phyloP scores from a whole-genome alignment of 1,284 basidiomycete genomes.

The Ganoderma leucocontextum region DNA sequence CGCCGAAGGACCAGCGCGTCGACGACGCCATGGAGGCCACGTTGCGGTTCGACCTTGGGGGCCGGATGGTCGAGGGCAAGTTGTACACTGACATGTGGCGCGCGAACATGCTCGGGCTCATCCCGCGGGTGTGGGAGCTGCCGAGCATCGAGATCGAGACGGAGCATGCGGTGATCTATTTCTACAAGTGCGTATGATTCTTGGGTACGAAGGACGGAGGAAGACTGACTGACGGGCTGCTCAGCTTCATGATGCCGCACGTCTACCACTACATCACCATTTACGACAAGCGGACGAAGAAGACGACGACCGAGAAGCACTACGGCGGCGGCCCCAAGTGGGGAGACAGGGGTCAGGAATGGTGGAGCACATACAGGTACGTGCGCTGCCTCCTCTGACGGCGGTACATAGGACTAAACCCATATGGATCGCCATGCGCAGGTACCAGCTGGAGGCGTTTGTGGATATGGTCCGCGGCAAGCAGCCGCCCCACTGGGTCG shows the following conservation, averaged over 20 bases:
- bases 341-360: slow-evolving; percentile 55
- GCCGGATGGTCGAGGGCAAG: slow-evolving; percentile 29
- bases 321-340: slow-evolving; percentile 45
- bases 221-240: too few species aligned
- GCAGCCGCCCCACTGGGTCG: slow-evolving; percentile 58
- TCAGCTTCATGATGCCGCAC: slow-evolving; percentile 43
- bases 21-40: slow-evolving; percentile 36
- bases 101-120: slow-evolving; percentile 35
- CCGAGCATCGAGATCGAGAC: slow-evolving; percentile 43
- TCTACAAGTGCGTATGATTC: slow-evolving; percentile 41
- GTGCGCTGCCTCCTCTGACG: background rate
- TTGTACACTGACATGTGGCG: slow-evolving; percentile 35
- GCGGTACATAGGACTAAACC: slow-evolving; percentile 45
- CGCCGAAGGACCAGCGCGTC: slow-evolving; percentile 26
- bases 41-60: slow-evolving; percentile 28
- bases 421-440: slow-evolving; percentile 45
- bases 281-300: slow-evolving; percentile 32
- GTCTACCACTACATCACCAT: slow-evolving; percentile 54
- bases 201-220: slow-evolving; percentile 20
- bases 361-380: slow-evolving; percentile 59
- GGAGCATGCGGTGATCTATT: slow-evolving; percentile 49
- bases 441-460: slow-evolving; percentile 68
- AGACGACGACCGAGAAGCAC: slow-evolving; percentile 33
- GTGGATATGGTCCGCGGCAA: slow-evolving; percentile 61
- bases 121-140: slow-evolving; percentile 39